Evolutionary conservation across 805 yeast genomes (phyloP).

Genomic region (Spathaspora hagerdaliae): DNA sequence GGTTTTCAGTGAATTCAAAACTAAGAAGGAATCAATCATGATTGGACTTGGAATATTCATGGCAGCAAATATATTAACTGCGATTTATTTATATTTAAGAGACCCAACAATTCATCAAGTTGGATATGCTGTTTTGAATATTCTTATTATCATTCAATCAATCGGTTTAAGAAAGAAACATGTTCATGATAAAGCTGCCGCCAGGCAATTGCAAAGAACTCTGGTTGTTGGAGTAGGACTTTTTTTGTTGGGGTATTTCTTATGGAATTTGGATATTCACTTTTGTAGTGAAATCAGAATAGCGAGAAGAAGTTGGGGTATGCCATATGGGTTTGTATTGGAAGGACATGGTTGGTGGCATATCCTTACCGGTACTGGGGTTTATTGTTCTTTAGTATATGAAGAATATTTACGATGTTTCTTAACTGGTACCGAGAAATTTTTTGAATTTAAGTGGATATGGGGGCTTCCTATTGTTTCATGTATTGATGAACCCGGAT

Average conservation of each 20-base stretch:
- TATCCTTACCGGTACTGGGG: slow-evolving; percentile 78
- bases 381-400: slow-evolving; percentile 78
- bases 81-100: slow-evolving; percentile 64
- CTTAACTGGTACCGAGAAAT: slow-evolving; percentile 52
- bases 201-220: slow-evolving; percentile 48
- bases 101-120: slow-evolving; percentile 89
- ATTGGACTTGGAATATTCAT: slow-evolving; percentile 46
- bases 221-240: slow-evolving; percentile 56
- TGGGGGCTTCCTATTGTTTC: slow-evolving; percentile 45
- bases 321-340: slow-evolving; percentile 79
- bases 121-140: slow-evolving; percentile 76
- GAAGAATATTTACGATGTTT: slow-evolving; percentile 71
- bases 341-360: slow-evolving; percentile 99
- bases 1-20: slow-evolving; percentile 58
- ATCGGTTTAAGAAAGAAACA: slow-evolving; percentile 45
- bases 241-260: slow-evolving; percentile 69
- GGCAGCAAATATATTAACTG: slow-evolving; percentile 62
- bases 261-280: slow-evolving; percentile 89
- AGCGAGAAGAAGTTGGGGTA: slow-evolving; percentile 62
- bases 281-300: slow-evolving; percentile 59
- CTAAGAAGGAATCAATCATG: slow-evolving; percentile 31
- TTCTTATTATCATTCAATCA: slow-evolving; percentile 64
- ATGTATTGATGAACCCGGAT: slow-evolving; percentile 23
- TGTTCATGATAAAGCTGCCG: slow-evolving; percentile 48
- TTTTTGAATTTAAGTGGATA: slow-evolving; percentile 56